Evolutionary conservation across 768 basidiomycete genomes (phyloP), one percentile per base, ranked within the genome.

Genomic region (Rickenella mellea): DNA sequence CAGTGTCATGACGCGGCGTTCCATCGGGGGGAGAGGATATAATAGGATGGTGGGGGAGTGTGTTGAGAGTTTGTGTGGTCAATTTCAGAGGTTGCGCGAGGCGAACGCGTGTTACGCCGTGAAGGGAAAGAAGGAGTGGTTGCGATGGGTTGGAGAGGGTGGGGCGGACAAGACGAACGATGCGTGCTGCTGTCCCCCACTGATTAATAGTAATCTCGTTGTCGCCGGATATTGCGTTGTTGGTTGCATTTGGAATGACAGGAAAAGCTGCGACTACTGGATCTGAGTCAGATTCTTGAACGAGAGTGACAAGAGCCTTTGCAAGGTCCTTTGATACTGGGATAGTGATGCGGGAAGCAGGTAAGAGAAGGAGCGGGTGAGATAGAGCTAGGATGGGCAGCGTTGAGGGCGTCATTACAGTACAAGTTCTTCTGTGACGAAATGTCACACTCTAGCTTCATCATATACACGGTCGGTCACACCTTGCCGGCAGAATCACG

Each of bases 341-440:
- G 45, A 90, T 60, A 0, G 83, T 79, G 32, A 85, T 65, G 11
- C 78, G 66, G 0, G 82, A 76, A 6, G 76, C 77, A 0, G 90
- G 90, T 10, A 89, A 73, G 27, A 92, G 75, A 44, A 92, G 63
- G 33, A 76, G 63, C 0, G 90, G 90, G 48, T 81, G 68, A 0
- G 76, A 70, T 22, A 93, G 74, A 5, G 75, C 69, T 36, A 93
- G 67, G 22, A 90, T 64, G 3, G 81, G 78, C 5, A 92, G 69
- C 45, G 71, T 75, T 3, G 72, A 44, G n/a, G n/a, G n/a, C n/a
- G n/a, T n/a, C n/a, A n/a, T n/a, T n/a, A n/a, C n/a, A n/a, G n/a
- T n/a, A n/a, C n/a, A n/a, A n/a, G n/a, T n/a, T n/a, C n/a, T n/a
- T n/a, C n/a, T n/a, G n/a, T n/a, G n/a, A n/a, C n/a, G n/a, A n/a